Evolutionary conservation across 139 green algal genomes (phyloP).

Genomic region (Closterium sp.): DNA sequence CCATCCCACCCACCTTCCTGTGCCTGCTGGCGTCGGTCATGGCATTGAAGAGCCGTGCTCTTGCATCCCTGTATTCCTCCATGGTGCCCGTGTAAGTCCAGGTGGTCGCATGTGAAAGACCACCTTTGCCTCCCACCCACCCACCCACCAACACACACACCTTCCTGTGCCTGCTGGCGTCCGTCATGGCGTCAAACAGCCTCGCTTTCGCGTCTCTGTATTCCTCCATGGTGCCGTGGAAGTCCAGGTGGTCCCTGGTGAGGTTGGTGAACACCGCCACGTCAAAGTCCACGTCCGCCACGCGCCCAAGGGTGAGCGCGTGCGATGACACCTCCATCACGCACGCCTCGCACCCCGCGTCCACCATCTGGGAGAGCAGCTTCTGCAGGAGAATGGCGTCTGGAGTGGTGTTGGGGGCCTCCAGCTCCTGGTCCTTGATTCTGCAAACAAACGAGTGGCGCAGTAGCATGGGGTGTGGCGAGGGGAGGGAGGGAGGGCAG

Average conservation of each 20-base stretch:
- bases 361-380: conserved; percentile 72
- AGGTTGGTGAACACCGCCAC: conserved; percentile 75
- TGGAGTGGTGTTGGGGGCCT: conserved; percentile 62
- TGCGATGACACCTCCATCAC: conserved; percentile 70
- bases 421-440: conserved; percentile 33
- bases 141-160: conserved; percentile 50
- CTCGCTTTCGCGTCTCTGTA: conserved; percentile 57
- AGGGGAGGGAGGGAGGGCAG: too few species aligned
- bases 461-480: background rate
- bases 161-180: conserved; percentile 68
- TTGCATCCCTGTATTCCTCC: conserved; percentile 56
- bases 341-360: conserved; percentile 60
- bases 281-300: conserved; percentile 57
- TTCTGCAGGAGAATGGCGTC: conserved; percentile 67
- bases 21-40: conserved; percentile 67
- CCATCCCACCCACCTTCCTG: conserved; percentile 62
- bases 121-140: background rate
- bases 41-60: conserved; percentile 62
- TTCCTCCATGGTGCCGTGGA: conserved; percentile 63
- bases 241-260: conserved; percentile 60
- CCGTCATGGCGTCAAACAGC: conserved; percentile 65
- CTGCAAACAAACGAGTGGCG: background rate
- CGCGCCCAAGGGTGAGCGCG: conserved; percentile 42
- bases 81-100: conserved; percentile 68
- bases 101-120: conserved; percentile 55